These are phyloP conservation scores for Populus trichocarpa DNA, from an alignment of 441 rosid species.

Conservation along the genomic window DNA sequence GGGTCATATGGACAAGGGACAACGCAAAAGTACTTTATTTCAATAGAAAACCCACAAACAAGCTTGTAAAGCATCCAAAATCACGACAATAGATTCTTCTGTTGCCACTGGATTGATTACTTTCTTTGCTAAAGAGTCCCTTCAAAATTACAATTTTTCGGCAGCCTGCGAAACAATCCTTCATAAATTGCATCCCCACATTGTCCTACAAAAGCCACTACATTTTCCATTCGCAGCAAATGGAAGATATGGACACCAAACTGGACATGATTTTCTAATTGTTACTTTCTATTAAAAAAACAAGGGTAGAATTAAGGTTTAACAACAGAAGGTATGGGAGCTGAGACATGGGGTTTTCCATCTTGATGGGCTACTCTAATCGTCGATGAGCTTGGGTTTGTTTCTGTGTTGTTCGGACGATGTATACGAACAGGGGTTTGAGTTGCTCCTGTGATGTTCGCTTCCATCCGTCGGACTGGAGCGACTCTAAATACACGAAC, in stretches of 20 bases:
- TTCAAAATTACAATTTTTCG: not conserved
- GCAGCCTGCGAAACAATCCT: too few relatives aligned
- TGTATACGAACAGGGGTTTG: not conserved
- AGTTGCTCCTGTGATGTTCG: not conserved
- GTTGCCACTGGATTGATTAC: not conserved
- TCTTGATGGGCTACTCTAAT: too few relatives aligned
- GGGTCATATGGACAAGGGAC: too few relatives aligned
- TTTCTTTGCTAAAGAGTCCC: not conserved
- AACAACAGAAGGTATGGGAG: not conserved
- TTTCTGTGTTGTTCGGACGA: not conserved
- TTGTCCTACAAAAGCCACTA: not conserved
- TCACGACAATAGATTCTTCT: not conserved
- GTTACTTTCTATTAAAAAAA: not conserved
- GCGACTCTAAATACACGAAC: not conserved
- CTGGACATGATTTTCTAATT: not conserved
- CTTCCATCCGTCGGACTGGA: not conserved
- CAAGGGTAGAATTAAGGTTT: not conserved
- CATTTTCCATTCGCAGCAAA: not conserved
- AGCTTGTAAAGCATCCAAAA: not conserved
- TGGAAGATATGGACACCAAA: not conserved
- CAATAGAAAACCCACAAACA: not conserved
- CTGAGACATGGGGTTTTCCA: not conserved
- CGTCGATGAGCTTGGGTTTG: too few relatives aligned
- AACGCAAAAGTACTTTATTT: too few relatives aligned
- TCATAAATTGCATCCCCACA: not conserved